A percentile compares a stretch with the other conserved stretches of the same genome.
Evolutionary conservation across 2,329 filamentous ascomycete species (phyloP).

Genomic region (Penicillium sp.): DNA sequence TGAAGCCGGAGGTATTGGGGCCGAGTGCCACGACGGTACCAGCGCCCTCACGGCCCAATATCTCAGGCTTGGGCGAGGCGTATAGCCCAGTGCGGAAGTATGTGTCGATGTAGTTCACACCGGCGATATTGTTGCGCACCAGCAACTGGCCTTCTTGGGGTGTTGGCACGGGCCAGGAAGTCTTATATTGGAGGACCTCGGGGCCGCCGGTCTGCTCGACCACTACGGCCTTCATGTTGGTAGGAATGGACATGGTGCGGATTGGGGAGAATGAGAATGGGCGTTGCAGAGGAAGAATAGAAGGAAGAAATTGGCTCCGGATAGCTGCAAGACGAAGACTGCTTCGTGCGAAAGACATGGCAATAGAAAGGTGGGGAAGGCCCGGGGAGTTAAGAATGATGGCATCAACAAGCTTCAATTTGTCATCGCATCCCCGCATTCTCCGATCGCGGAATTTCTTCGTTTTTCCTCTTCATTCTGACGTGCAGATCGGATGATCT

Average conservation of each 20-base stretch:
- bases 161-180: constrained; percentile 64
- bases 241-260: constrained; percentile 49
- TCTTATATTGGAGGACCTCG: constrained; percentile 66
- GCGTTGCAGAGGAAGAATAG: neutral
- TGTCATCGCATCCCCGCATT: constrained; percentile 18
- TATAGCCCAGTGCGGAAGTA: constrained; percentile 88
- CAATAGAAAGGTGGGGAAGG: neutral
- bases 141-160: constrained; percentile 67
- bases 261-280: constrained; percentile 22
- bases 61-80: constrained; percentile 63
- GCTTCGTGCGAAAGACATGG: constrained; percentile 14
- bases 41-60: constrained; percentile 72
- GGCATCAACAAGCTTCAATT: constrained; percentile 10
- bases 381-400: neutral
- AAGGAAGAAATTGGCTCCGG: constrained; percentile 10
- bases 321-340: constrained; percentile 14
- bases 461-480: neutral
- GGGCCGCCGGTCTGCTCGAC: constrained; percentile 67
- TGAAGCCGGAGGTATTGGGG: constrained; percentile 50
- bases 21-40: constrained; percentile 64
- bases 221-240: constrained; percentile 67
- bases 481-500: neutral
- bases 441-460: constrained; percentile 5
- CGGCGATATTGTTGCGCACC: constrained; percentile 72
- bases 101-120: constrained; percentile 86